Base-by-base conservation (phyloP, 192 early-diverging fungal genomes). In the Martensiomyces pterosporus region DNA sequence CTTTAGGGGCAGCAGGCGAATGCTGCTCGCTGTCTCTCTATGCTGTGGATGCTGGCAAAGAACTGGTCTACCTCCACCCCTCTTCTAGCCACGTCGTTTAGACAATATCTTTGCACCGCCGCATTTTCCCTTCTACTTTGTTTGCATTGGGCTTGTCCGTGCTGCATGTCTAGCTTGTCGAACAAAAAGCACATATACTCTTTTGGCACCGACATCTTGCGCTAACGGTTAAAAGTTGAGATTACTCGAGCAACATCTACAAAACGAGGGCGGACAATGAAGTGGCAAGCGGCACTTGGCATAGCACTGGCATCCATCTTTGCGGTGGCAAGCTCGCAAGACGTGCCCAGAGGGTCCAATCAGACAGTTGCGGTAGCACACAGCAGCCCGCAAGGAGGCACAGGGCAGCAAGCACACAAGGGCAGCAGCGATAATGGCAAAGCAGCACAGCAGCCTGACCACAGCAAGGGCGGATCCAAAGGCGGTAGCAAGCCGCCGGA, bases 251-350 rank as follows among this genome's bases (percentile, higher is more conserved):
- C 24, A 10, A 9, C 25, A 21, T 17, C 6, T 25, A 34, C 9
- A 33, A 42, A 7, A 2, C 13, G 24, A 45, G n/a, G n/a, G n/a
- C n/a, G 18, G 15, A 39, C 7, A 9, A 68, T 68, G 65, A 52
- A 39, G 58, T 43, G 49, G 39, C 38, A 48, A 26, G 24, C 49
- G 24, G 39, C 52, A 24, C 26, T 68, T 42, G 60, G 57, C 18
- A 29, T 52, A 12, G 53, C 49, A 10, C 10, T 60, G 32, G 43
- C 65, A 21, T 46, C 22, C 24, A 21, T 23, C 12, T 42, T 38
- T 14, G 51, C 40, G 13, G 57, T 38, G 15, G 43, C 32, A 4
- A 37, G 32, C 9, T 23, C 32, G 25, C 24, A 25, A 19, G 43
- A 25, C 3, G 29, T 22, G 27, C 26, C 53, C 41, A 17, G 37